These are phyloP conservation scores for Lichtheimia ramosa DNA, from an alignment of 371 early-diverging fungal species.

Conservation along the genomic window DNA sequence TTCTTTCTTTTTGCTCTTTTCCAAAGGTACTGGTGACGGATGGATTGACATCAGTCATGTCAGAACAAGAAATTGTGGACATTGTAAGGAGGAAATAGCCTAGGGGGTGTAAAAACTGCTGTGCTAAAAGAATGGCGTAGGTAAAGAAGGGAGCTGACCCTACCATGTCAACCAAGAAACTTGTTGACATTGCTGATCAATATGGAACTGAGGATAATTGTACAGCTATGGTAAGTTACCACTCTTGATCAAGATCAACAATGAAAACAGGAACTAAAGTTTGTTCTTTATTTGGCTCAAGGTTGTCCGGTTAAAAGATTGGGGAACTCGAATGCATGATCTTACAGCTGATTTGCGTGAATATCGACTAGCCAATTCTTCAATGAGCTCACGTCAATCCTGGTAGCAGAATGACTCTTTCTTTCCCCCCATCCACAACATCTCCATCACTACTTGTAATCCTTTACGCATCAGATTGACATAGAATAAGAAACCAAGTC, in stretches of 20 bases:
- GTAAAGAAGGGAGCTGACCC: conserved; percentile 61
- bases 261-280: neutral
- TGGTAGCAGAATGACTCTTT: conserved; percentile 28
- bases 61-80: conserved; percentile 79
- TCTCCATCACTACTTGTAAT: too few species aligned
- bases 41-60: conserved; percentile 74
- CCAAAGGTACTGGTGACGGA: conserved; percentile 64
- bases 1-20: neutral
- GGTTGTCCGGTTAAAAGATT: conserved; percentile 78
- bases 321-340: conserved; percentile 74
- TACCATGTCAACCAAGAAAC: conserved; percentile 53
- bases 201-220: conserved; percentile 78
- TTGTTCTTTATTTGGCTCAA: conserved; percentile 8
- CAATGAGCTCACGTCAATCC: conserved; percentile 49
- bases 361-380: conserved; percentile 58
- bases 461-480: too few species aligned
- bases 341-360: conserved; percentile 65
- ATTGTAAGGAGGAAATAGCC: conserved; percentile 44
- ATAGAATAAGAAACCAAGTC: too few species aligned
- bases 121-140: conserved; percentile 14
- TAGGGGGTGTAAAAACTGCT: neutral
- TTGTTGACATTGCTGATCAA: conserved; percentile 72
- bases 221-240: conserved; percentile 58
- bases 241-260: neutral
- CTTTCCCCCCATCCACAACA: too few species aligned